Evolutionary conservation across 2,329 filamentous ascomycete genomes (phyloP), one percentile per base, ranked within the genome.

Genomic region (Clonostachys byssicola): DNA sequence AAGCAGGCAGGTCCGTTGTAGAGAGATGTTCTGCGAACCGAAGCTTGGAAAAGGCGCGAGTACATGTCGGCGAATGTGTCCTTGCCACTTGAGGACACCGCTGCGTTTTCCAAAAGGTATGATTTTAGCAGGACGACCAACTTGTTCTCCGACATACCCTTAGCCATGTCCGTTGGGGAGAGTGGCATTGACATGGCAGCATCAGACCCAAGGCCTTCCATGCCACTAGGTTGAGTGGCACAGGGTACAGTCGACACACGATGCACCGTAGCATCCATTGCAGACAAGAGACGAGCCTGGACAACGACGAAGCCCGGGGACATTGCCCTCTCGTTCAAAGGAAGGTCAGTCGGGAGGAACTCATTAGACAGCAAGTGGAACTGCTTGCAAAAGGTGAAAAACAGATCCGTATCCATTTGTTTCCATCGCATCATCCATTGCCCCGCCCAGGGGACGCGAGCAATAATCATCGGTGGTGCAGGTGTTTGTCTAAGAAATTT

Each of bases 301-400:
- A 96, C 80, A 40, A 92, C 75, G 17, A 92, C 78, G 58, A 95
- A 81, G 1, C 85, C 91, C 6, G 92, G 92, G 2, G 86, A 83
- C 43, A 87, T 73, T 6, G 77, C 78, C 57, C 80, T 81, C 48
- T 81, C 77, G 1, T 67, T 57, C 14, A 82, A 62, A 3, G 79
- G 71, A 33, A 83, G 60, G 5, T 70, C 71, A 1, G 67, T 56
- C 0, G 85, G 83, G 55, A 88, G 73, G 54, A 88, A 87, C 50
- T 94, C 88, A 39, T 88, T 82, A 5, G 85, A 77, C 4, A 96
- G 73, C 17, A 92, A 78, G 63, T 92, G 88, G 57, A 88, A 95
- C 61, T 94, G 86, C 66, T 95, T 96, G 68, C 85, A 82, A 59
- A 96, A 96, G 41, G 95, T 86, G 67, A 92, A 96, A 61, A 96